Evolutionary conservation across 2,329 filamentous ascomycete species (phyloP).

Genomic region (Clarireedia hainanense): DNA sequence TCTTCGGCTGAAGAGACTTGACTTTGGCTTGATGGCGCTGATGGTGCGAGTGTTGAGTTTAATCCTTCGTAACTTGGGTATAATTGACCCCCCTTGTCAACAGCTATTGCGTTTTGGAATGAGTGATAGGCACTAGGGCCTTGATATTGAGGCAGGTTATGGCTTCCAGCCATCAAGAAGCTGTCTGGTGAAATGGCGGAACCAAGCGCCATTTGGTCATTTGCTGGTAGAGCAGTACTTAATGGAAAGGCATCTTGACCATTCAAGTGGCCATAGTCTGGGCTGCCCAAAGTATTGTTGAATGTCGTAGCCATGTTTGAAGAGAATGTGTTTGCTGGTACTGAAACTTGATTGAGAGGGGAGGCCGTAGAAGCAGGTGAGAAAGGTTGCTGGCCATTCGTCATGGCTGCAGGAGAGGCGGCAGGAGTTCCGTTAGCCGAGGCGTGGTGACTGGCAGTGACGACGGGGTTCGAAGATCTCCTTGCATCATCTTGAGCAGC

Average conservation of each 20-base stretch:
- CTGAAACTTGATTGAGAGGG: too few relatives aligned
- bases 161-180: neutral
- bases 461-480: too few relatives aligned
- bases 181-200: neutral
- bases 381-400: too few relatives aligned
- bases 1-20: neutral
- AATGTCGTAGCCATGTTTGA: neutral
- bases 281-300: neutral
- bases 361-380: too few relatives aligned
- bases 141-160: neutral
- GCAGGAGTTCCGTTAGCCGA: too few relatives aligned
- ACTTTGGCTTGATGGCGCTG: neutral
- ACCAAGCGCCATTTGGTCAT: neutral
- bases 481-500: too few relatives aligned
- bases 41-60: neutral
- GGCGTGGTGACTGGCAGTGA: too few relatives aligned
- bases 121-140: neutral
- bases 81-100: neutral
- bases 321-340: neutral
- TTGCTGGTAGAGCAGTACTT: neutral
- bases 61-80: neutral
- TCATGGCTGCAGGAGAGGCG: too few relatives aligned
- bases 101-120: neutral
- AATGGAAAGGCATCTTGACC: neutral
- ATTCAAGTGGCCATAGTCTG: neutral